Conservation (phyloP, 768 basidiomycete genomes). For the Xerocomus potaroensis region DNA sequence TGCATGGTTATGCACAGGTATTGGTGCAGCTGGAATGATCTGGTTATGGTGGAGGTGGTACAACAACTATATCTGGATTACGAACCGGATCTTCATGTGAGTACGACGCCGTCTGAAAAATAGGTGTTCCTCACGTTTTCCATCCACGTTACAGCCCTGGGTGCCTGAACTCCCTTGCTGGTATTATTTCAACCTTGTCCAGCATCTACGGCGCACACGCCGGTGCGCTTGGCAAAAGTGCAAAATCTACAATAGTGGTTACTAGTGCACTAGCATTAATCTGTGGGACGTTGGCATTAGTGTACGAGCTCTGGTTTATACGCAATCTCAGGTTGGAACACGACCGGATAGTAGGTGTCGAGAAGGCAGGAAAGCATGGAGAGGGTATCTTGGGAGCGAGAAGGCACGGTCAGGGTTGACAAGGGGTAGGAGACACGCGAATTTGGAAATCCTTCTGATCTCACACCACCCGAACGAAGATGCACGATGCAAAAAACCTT, state of each 20-base stretch:
- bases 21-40: constrained; percentile 51
- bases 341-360: constrained; percentile 37
- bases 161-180: constrained; percentile 51
- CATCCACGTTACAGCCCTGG: constrained; percentile 41
- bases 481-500: constrained; percentile 1
- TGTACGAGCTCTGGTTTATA: constrained; percentile 45
- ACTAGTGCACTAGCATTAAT: constrained; percentile 38
- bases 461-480: not conserved
- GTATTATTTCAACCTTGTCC: constrained; percentile 51
- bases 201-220: constrained; percentile 48
- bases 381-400: constrained; percentile 33
- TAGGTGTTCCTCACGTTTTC: constrained; percentile 3
- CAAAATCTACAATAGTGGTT: constrained; percentile 45
- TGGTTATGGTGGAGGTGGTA: constrained; percentile 61
- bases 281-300: constrained; percentile 37
- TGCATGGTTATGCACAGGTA: constrained; percentile 49
- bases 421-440: not conserved
- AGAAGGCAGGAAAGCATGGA: constrained; percentile 41
- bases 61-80: constrained; percentile 54
- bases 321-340: constrained; percentile 42
- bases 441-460: not conserved
- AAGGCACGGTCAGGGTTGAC: not conserved
- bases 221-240: constrained; percentile 40
- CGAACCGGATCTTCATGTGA: constrained; percentile 55
- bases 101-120: constrained; percentile 14